Evolutionary conservation across 2,329 filamentous ascomycete genomes (phyloP).

Genomic region (Paecilomyces formosus): DNA sequence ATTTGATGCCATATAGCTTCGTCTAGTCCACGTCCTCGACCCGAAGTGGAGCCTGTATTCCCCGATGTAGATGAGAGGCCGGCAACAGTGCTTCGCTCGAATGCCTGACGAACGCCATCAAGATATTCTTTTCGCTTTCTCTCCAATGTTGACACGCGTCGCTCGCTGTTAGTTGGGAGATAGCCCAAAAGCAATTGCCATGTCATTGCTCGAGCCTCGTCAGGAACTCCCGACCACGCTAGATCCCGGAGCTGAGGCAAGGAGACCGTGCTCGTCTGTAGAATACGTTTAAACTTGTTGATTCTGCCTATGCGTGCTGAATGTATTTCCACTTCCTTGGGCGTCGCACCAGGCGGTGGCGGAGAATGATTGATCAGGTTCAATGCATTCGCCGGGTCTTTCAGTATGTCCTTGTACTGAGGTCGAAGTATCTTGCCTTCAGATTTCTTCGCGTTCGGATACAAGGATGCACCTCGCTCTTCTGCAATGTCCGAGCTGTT

Average conservation of each 20-base stretch:
- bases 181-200: conserved; percentile 96
- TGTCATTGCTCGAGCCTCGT: conserved; percentile 96
- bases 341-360: conserved; percentile 62
- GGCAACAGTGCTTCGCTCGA: conserved; percentile 46
- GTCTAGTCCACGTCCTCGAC: conserved; percentile 69
- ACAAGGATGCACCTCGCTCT: conserved; percentile 72
- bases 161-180: conserved; percentile 90
- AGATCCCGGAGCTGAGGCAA: conserved; percentile 73
- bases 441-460: conserved; percentile 79
- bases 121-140: conserved; percentile 94
- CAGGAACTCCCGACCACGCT: conserved; percentile 90
- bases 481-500: conserved; percentile 93
- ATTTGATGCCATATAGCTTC: conserved; percentile 99
- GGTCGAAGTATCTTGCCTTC: conserved; percentile 94
- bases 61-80: conserved; percentile 27
- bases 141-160: conserved; percentile 81
- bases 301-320: conserved; percentile 86
- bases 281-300: conserved; percentile 95
- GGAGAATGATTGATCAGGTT: conserved; percentile 88
- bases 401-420: conserved; percentile 94
- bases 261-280: conserved; percentile 86
- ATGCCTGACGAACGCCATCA: conserved; percentile 71
- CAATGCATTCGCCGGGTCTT: conserved; percentile 81
- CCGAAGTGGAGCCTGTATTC: conserved; percentile 35
- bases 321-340: conserved; percentile 79